Evolutionary conservation across 257 asterid genomes (phyloP).

Genomic region (Nicotiana paniculata): DNA sequence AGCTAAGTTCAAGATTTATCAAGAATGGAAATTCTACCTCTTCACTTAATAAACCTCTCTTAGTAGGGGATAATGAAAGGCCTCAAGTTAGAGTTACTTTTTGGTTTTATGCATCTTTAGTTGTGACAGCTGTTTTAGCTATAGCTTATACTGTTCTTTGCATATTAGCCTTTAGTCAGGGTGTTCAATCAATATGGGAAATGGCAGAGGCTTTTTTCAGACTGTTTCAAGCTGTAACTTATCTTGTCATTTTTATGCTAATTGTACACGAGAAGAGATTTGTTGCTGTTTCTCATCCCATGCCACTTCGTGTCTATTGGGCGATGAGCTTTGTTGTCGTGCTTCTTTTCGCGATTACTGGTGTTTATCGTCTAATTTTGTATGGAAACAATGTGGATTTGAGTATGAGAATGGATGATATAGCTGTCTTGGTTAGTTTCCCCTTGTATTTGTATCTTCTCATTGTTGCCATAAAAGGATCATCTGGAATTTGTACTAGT

Average conservation of each 20-base stretch:
- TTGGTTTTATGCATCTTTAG: constrained; percentile 33
- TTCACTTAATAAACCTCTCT: constrained; percentile 37
- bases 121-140: constrained; percentile 36
- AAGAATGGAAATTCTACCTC: constrained; percentile 5
- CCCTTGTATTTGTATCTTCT: constrained; percentile 33
- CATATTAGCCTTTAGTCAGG: constrained; percentile 28
- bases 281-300: constrained; percentile 35
- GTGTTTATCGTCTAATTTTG: constrained; percentile 27
- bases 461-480: constrained; percentile 30
- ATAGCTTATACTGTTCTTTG: constrained; percentile 20
- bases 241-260: constrained; percentile 27
- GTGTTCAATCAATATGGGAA: constrained; percentile 31
- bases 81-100: constrained; percentile 19
- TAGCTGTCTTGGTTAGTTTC: constrained; percentile 25
- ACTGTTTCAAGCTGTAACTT: constrained; percentile 32
- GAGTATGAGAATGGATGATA: constrained; percentile 37
- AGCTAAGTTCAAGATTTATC: constrained; percentile 19
- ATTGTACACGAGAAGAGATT: constrained; percentile 42
- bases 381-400: neutral
- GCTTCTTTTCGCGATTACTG: constrained; percentile 21
- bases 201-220: constrained; percentile 28
- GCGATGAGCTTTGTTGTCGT: constrained; percentile 9
- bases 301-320: constrained; percentile 25
- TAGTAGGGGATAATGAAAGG: constrained; percentile 16
- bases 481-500: constrained; percentile 20